Evolutionary conservation across 257 asterid genomes (phyloP), one percentile per base, ranked within the genome.

Genomic region (Solanum chiquidenum): DNA sequence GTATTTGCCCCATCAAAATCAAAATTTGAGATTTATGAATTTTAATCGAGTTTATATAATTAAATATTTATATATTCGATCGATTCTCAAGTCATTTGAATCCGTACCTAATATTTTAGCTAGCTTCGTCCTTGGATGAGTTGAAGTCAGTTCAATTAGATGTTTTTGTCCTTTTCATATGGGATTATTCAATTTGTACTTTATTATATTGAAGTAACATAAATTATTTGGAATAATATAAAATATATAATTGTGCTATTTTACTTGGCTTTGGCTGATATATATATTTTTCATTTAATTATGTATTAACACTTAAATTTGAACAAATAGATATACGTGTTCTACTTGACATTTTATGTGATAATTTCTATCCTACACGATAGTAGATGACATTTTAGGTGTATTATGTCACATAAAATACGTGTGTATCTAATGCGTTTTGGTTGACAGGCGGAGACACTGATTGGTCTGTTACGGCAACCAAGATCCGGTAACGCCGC

Each of bases 381-480:
- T 49, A 49, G 0, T 49, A 14, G 14, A 16, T 49, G 60, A 49
- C 1, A 52, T 52, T 52, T 52, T 6, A 16, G 18, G 23, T 52
- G 4, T 52, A 18, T 16, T 52, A 52, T 52, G 9, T 52, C 4
- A 52, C n/a, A n/a, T 52, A 52, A 52, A 52, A 52, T 52, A 52
- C 1, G 9, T 52, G 60, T 16, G 3, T 16, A 52, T 52, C 62
- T 52, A 4, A 52, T 0, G 23, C 0, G n/a, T 52, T 60, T 68
- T 52, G 64, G 76, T 82, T 46, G 93, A 91, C 97, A 96, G 99
- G 98, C 97, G 21, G 99, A 96, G 89, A 90, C 94, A 90, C 93
- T 96, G 90, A 93, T 94, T 83, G 95, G 91, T 90, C 92, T 96
- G 46, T 93, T 96, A 89, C 91, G 99, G 95, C 98, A 93, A 88